Evolutionary conservation across 1,284 basidiomycete species (phyloP), one percentile per base, ranked within the genome.

Genomic region (Malassezia caprae): DNA sequence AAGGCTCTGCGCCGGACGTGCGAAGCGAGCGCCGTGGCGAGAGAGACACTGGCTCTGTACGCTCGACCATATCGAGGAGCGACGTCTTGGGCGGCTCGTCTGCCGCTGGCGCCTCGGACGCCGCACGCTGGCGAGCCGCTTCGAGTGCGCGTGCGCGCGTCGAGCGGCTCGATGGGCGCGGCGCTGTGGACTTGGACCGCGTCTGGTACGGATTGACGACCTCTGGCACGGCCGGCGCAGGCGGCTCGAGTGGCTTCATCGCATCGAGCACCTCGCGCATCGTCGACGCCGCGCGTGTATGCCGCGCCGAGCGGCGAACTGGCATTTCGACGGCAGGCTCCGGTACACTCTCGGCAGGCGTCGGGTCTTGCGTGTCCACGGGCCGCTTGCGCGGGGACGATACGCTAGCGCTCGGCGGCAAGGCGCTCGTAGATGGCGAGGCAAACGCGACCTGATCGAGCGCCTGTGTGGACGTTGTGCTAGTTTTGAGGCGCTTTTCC

Each of bases 191-290:
- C 24, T 23, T 58, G 48, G 24, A 49, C 15, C 62, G 58, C n/a
- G 59, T 50, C 45, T 69, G 64, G 55, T 69, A 69, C 1, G 68
- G 68, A 31, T 69, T 69, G 50, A 69, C 53, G 13, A 69, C 60
- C 54, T 69, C 68, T 3, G 66, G 60, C 44, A 64, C 60, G 12
- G 61, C 50, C 12, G 66, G 56, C 3, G 32, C 17, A 15, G 59
- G 46, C 12, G 57, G 57, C 19, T 60, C 51, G 6, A 48, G 17
- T 12, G 62, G 62, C n/a, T 58, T 55, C 13, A 59, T 62, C 2
- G 58, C 42, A 28, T 68, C 62, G 40, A 68, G 62, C 21, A 68
- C 65, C 42, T 62, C 58, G 37, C 61, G 62, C 24, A 68, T 60
- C 30, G 64, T 62, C 32, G 56, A 58, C 10, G 66, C 66, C 2